Percentiles rank a stretch among this genome's conserved stretches.
Evolutionary conservation across 2,329 filamentous ascomycete genomes (phyloP).

Genomic region (Cladorrhinum sp.): DNA sequence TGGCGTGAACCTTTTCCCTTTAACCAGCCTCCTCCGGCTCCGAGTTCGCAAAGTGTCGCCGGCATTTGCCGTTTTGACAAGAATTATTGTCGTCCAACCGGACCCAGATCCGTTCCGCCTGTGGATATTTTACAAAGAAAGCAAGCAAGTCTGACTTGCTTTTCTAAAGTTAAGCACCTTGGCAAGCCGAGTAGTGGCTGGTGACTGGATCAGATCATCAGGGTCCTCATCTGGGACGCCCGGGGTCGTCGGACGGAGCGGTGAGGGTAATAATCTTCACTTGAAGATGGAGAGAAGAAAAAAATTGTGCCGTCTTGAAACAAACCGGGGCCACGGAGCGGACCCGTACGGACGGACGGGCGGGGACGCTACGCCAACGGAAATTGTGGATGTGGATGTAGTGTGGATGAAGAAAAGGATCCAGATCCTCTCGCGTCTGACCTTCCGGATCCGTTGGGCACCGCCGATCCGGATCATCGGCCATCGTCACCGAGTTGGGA

Average conservation of each 20-base stretch:
- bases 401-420: not conserved
- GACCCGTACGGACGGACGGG: not conserved
- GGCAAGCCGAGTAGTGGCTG: not conserved
- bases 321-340: not conserved
- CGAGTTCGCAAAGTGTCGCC: no score
- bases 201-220: no score
- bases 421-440: not conserved
- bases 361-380: not conserved
- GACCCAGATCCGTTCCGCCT: no score
- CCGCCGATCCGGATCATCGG: not conserved
- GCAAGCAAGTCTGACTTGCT: no score
- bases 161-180: not conserved
- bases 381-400: not conserved
- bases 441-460: constrained; percentile 4
- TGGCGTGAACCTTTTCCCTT: no score
- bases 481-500: not conserved
- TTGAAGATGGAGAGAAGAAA: not conserved
- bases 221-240: not conserved
- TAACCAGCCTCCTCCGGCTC: no score
- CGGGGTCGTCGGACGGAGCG: not conserved
- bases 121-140: no score
- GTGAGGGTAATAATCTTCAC: not conserved
- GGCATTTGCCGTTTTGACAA: no score
- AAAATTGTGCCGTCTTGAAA: not conserved
- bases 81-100: no score